A percentile compares a stretch with the other conserved stretches of the same genome.
Evolutionary conservation across 352 stramenopile species (phyloP).

Genomic region (Globisporangium mamillatum): DNA sequence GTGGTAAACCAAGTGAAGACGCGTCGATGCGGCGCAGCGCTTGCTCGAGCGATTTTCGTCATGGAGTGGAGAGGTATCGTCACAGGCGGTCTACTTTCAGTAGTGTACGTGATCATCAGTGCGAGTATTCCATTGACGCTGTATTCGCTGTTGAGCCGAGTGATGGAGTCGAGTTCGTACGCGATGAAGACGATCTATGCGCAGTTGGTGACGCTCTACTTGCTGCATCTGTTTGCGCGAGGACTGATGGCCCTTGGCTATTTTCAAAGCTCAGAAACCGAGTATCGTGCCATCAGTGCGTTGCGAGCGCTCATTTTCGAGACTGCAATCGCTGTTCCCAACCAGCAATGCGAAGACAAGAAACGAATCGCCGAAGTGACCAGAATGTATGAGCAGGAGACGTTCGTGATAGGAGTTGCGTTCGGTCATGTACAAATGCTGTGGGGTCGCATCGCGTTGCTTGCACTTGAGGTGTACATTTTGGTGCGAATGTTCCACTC

Average conservation of each 20-base stretch:
- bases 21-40: not conserved
- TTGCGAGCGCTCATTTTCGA: conserved; percentile 37
- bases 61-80: conserved; percentile 30
- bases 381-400: conserved; percentile 33
- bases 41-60: conserved; percentile 32
- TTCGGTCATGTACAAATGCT: conserved; percentile 29
- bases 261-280: conserved; percentile 34
- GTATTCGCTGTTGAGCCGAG: conserved; percentile 34
- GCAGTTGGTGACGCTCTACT: conserved; percentile 27
- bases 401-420: conserved; percentile 23
- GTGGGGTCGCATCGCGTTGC: conserved; percentile 29
- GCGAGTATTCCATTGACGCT: conserved; percentile 38
- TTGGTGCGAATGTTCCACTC: conserved; percentile 37
- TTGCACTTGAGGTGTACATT: conserved; percentile 34
- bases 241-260: conserved; percentile 26
- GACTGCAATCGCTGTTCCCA: conserved; percentile 30
- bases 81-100: conserved; percentile 35
- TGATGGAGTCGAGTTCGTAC: conserved; percentile 29
- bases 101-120: conserved; percentile 39
- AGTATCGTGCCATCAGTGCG: conserved; percentile 33
- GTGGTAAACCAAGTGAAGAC: not conserved
- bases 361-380: conserved; percentile 36
- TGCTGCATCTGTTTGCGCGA: conserved; percentile 26
- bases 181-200: conserved; percentile 23
- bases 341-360: conserved; percentile 23